These are phyloP conservation scores for Zhuliangozyma parablackwelliae DNA, from an alignment of 1,139 yeast species.

Conservation along the genomic window DNA sequence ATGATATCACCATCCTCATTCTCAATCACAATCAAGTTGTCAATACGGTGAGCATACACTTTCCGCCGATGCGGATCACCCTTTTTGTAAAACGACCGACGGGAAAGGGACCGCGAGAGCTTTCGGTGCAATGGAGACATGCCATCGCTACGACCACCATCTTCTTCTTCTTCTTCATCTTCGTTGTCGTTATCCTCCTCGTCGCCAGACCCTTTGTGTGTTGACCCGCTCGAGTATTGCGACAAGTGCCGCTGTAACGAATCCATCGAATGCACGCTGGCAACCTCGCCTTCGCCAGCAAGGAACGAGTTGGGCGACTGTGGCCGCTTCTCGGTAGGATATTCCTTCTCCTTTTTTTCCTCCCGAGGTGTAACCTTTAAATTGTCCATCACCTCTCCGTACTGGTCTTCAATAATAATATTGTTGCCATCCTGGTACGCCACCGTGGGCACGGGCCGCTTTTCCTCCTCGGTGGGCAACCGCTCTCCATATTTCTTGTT, in stretches of 20 bases:
- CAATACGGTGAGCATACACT: constrained; percentile 48
- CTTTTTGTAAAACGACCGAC: constrained; percentile 22
- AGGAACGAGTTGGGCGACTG: not conserved
- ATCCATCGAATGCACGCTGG: constrained; percentile 40
- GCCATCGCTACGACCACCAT: too few relatives aligned
- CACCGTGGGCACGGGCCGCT: constrained; percentile 22
- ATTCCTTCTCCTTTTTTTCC: constrained; percentile 1
- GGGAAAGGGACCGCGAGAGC: constrained; percentile 7
- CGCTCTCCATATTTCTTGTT: constrained; percentile 8
- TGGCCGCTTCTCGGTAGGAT: not conserved
- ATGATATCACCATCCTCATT: constrained; percentile 89
- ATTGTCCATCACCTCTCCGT: constrained; percentile 70
- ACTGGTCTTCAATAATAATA: constrained; percentile 71
- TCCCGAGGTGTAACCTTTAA: constrained; percentile 15
- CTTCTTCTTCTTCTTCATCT: not conserved
- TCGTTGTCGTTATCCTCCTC: not conserved
- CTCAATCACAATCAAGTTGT: constrained; percentile 75
- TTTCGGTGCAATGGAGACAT: constrained; percentile 2
- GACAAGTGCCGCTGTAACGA: constrained; percentile 37
- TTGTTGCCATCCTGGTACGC: constrained; percentile 73
- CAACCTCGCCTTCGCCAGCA: constrained; percentile 14
- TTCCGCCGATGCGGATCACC: constrained; percentile 28
- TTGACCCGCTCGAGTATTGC: constrained; percentile 23
- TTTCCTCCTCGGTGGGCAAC: constrained; percentile 8
- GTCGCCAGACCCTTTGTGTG: constrained; percentile 1